Percentiles rank a stretch among this genome's conserved stretches.
phyloP scores from a whole-genome alignment of 164 flowering plant species.

The Nymphaea colorata region DNA sequence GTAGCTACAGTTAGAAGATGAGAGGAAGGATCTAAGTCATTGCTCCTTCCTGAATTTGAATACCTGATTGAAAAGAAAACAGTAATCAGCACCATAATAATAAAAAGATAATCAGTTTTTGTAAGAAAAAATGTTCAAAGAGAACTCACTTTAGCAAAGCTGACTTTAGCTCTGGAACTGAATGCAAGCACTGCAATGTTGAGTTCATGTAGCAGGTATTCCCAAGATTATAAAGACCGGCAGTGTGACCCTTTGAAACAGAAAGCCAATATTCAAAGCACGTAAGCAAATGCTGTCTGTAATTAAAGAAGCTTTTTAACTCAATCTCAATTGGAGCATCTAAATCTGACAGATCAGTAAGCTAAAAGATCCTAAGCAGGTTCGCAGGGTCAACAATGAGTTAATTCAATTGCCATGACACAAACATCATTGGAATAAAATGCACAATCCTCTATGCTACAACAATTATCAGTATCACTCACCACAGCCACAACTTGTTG shows the following conservation, averaged over 20 bases:
- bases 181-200: constrained; percentile 87
- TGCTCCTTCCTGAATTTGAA: constrained; percentile 52
- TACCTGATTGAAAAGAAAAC: constrained; percentile 30
- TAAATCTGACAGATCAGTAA: no score
- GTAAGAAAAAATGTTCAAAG: background rate
- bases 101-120: background rate
- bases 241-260: constrained; percentile 68
- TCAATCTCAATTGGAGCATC: no score
- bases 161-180: constrained; percentile 94
- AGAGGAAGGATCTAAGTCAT: constrained; percentile 75
- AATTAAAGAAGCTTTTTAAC: no score
- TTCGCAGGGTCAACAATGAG: no score
- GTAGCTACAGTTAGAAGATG: constrained; percentile 83
- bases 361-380: no score
- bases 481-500: constrained; percentile 77
- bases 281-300: no score
- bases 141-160: constrained; percentile 57
- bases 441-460: no score
- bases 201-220: constrained; percentile 99
- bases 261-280: background rate
- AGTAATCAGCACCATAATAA: background rate
- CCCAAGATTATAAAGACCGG: constrained; percentile 83
- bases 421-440: no score
- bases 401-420: no score
- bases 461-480: constrained; percentile 9